Percentiles rank a stretch among this genome's conserved stretches.
Conservation (phyloP, 345 rosid genomes). For the Garcia nutans region DNA sequence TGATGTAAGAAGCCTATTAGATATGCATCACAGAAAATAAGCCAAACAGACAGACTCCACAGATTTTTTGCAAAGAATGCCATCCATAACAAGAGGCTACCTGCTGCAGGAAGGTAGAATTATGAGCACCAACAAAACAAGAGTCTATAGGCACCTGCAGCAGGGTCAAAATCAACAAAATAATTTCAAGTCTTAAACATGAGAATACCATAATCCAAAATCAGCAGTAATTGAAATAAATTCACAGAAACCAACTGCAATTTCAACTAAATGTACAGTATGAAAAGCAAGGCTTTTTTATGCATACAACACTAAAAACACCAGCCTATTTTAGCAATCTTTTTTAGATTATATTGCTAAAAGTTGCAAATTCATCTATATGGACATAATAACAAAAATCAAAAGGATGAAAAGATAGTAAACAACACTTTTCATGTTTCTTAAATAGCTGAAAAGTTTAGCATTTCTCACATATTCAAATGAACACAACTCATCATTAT, state of each 20-base stretch:
- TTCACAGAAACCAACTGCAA: not conserved
- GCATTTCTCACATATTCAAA: not conserved
- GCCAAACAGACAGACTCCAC: constrained; percentile 2
- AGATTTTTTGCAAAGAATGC: constrained; percentile 1
- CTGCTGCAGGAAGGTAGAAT: constrained; percentile 95
- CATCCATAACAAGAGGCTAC: constrained; percentile 31
- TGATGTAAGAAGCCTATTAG: constrained; percentile 83
- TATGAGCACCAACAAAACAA: constrained; percentile 75
- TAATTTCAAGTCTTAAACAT: not conserved
- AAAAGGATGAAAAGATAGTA: not conserved
- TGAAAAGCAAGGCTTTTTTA: not conserved
- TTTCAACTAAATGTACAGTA: not conserved
- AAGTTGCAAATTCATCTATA: not conserved
- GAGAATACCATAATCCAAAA: not conserved
- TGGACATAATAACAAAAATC: not conserved
- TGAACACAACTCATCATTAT: not conserved
- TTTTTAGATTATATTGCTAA: not conserved
- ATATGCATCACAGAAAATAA: constrained; percentile 22
- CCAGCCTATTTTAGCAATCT: not conserved
- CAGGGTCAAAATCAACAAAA: constrained; percentile 13
- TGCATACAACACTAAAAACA: not conserved
- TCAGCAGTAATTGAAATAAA: not conserved
- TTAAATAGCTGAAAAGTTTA: not conserved
- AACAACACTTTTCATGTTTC: not conserved
- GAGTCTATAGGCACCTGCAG: constrained; percentile 90